These are phyloP conservation scores for Bryum argenteum DNA, from an alignment of 225 moss, liverwort and hornwort species.

Conservation along the genomic window DNA sequence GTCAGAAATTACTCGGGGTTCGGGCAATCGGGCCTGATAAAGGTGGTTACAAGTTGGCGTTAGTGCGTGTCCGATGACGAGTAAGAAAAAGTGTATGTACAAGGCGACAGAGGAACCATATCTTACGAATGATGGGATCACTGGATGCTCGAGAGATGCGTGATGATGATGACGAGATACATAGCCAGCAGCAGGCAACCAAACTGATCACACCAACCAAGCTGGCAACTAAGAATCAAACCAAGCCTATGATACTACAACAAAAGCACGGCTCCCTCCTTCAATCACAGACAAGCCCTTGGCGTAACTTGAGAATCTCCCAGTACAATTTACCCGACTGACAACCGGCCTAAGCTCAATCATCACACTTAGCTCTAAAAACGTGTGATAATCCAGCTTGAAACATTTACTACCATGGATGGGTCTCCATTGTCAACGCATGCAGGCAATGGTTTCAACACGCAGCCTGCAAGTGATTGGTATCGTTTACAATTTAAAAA, in stretches of 20 bases:
- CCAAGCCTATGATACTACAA: too few species aligned
- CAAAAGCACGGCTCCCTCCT: slow-evolving; percentile 39
- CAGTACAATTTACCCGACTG: slow-evolving; percentile 32
- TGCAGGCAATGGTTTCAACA: slow-evolving; percentile 19
- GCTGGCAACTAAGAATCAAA: slow-evolving; percentile 22
- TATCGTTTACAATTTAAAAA: background rate
- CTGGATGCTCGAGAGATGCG: slow-evolving; percentile 33
- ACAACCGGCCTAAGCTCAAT: slow-evolving; percentile 6
- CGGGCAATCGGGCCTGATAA: background rate
- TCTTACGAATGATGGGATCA: slow-evolving; percentile 39
- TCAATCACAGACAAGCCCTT: slow-evolving; percentile 31
- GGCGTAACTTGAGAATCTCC: slow-evolving; percentile 28
- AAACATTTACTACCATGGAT: background rate
- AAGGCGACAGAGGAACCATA: slow-evolving; percentile 35
- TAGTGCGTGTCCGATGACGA: slow-evolving; percentile 25
- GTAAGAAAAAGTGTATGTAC: slow-evolving; percentile 23
- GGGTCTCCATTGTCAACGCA: slow-evolving; percentile 1
- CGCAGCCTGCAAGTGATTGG: slow-evolving; percentile 1
- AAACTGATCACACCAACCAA: slow-evolving; percentile 46
- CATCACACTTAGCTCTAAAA: too few species aligned
- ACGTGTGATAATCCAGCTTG: too few species aligned
- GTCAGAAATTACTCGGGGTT: background rate
- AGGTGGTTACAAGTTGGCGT: slow-evolving; percentile 24
- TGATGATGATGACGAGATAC: slow-evolving; percentile 45
- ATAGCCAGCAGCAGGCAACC: slow-evolving; percentile 23